phyloP scores from a whole-genome alignment of 495 filamentous ascomycete genomes.

The Tetracladium setigerum region DNA sequence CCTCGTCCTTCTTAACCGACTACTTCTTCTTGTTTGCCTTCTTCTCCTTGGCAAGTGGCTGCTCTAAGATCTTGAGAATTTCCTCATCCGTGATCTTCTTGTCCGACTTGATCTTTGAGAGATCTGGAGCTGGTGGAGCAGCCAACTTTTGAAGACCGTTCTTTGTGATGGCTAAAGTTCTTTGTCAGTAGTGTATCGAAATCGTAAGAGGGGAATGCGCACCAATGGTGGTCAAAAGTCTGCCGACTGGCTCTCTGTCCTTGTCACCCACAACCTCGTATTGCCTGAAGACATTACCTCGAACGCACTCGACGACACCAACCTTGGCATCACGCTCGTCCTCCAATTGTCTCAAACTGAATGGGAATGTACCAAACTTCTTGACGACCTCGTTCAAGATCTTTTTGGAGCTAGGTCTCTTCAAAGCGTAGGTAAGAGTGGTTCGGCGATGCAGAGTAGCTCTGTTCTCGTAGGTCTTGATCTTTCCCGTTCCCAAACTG shows the following conservation, averaged over 20 bases:
- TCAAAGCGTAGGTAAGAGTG: constrained; percentile 78
- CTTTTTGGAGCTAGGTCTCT: constrained; percentile 85
- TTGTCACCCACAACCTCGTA: constrained; percentile 95
- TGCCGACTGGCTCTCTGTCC: constrained; percentile 72
- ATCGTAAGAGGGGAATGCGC: constrained; percentile 29
- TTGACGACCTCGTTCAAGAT: constrained; percentile 86
- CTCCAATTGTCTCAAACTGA: constrained; percentile 92
- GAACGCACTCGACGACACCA: constrained; percentile 91
- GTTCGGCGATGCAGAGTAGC: constrained; percentile 91
- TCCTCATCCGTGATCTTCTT: constrained; percentile 98
- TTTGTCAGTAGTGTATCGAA: constrained; percentile 15
- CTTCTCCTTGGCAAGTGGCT: constrained; percentile 67
- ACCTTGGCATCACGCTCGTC: constrained; percentile 96
- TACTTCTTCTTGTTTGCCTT: constrained; percentile 71
- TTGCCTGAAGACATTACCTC: constrained; percentile 79
- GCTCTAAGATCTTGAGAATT: constrained; percentile 85
- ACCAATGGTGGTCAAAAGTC: constrained; percentile 89
- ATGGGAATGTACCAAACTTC: constrained; percentile 97
- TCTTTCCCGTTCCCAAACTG: constrained; percentile 84
- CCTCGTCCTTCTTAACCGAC: constrained; percentile 19
- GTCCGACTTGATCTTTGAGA: constrained; percentile 78
- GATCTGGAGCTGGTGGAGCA: constrained; percentile 61
- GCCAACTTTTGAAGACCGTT: constrained; percentile 84
- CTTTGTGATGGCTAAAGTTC: constrained; percentile 83
- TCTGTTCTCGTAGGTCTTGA: constrained; percentile 81